Base-by-base conservation (phyloP, 371 early-diverging fungal species). In the Dichotomocladium elegans region DNA sequence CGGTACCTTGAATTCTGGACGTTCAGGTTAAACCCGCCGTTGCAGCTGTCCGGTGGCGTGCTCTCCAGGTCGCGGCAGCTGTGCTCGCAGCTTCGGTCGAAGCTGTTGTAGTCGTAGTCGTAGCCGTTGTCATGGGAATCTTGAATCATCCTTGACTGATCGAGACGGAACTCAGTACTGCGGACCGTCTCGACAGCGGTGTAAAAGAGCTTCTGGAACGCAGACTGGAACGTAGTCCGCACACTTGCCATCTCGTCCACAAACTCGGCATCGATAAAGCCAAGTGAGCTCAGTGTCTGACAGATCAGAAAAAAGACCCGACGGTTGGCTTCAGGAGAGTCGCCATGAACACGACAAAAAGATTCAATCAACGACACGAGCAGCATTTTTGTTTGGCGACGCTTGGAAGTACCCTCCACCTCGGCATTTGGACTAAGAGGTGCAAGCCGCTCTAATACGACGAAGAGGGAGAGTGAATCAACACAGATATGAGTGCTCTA, bases 271-370 rank as follows among this genome's bases (percentile, higher is more conserved):
- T 87, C 86, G 41, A 93, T 86, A 41, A 93, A 84, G 15, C 91
- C 89, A 73, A 86, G 75, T 27, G 79, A 77, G 27, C 73, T 72
- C 14, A 85, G 64, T 0, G 81, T 81, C 53, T 80, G 81, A 63
- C 83, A 82, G 30, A 90, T 82, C 28, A 89, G 70, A 53, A 88
- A 90, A 53, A 95, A 95, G 15, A 94, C 74, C 47, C 81, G 73
- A 30, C 85, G 85, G 60, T 91, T 94, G 41, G 83, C 79, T 57
- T 90, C 85, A 0, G 92, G 92, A 17, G 83, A 81, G 53, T 90
- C 87, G 48, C 91, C 92, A 68, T 94, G 92, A n/a, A 91, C 62
- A 41, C 83, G 71, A 65, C 93, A 92, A 73, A 93, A 95, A 60
- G 90, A 90, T 52, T 92, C 90, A 1, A 90, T 74, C 21, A 91